Evolutionary conservation across 2,329 filamentous ascomycete genomes (phyloP).

Genomic region (Lasiodiplodia sp.): DNA sequence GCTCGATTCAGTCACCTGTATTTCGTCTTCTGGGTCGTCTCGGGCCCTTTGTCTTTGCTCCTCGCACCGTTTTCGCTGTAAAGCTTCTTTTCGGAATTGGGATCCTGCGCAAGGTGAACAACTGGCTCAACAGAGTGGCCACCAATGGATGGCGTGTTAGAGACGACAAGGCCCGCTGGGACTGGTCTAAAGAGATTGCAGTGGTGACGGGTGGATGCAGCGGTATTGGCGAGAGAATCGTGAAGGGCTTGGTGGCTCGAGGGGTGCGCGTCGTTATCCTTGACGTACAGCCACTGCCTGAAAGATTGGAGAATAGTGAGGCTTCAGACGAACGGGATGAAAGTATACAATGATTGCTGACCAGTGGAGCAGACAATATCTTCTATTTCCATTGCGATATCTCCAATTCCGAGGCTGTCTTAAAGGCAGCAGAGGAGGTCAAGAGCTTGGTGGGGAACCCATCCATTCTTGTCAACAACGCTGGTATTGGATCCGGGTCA

Average conservation of each 20-base stretch:
- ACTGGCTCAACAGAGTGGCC: conserved; percentile 41
- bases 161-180: conserved; percentile 44
- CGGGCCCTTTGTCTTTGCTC: conserved; percentile 1
- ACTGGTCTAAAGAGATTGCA: conserved; percentile 43
- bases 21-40: conserved; percentile 38
- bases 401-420: conserved; percentile 40
- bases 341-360: background rate
- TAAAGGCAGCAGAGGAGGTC: conserved; percentile 37
- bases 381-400: conserved; percentile 46
- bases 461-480: conserved; percentile 47
- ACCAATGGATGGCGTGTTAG: conserved; percentile 50
- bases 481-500: conserved; percentile 41
- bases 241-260: conserved; percentile 38
- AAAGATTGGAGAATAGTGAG: conserved; percentile 41
- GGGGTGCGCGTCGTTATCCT: conserved; percentile 44
- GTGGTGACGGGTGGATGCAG: conserved; percentile 48
- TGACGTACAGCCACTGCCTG: conserved; percentile 43
- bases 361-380: conserved; percentile 37
- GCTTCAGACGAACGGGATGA: background rate
- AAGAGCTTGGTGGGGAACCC: conserved; percentile 38
- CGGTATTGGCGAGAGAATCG: conserved; percentile 44
- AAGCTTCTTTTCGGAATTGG: conserved; percentile 45
- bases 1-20: conserved; percentile 36
- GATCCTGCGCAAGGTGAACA: conserved; percentile 39
- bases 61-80: conserved; percentile 37